Conservation (phyloP, 257 asterid genomes). For the Nicotiana benthamiana region DNA sequence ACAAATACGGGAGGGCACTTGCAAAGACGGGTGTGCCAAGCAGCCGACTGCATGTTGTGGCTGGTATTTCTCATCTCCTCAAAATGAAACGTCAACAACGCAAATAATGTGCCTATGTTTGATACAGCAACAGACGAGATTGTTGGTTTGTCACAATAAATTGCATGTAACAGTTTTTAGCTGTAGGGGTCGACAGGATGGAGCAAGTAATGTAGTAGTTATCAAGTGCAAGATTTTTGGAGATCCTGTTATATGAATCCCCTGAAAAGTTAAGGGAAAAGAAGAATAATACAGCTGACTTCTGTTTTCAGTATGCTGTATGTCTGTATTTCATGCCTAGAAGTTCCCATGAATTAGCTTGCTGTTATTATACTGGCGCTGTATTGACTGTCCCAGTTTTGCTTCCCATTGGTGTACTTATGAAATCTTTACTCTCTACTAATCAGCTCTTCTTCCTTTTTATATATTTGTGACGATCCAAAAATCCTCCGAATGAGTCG, state of each 20-base stretch:
- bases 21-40: conserved; percentile 76
- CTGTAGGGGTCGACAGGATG: neutral
- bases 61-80: conserved; percentile 80
- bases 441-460: too few relatives aligned
- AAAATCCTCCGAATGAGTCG: too few relatives aligned
- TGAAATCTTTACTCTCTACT: too few relatives aligned
- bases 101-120: neutral
- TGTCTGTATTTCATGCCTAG: neutral
- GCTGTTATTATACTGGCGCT: too few relatives aligned
- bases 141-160: neutral
- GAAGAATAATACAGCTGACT: neutral
- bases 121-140: neutral
- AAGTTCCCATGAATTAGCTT: neutral
- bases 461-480: too few relatives aligned
- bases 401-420: too few relatives aligned
- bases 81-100: conserved; percentile 38
- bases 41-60: conserved; percentile 66
- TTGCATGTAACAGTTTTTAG: neutral
- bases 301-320: too few relatives aligned
- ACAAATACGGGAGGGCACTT: conserved; percentile 60
- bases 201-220: neutral
- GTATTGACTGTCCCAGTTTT: too few relatives aligned
- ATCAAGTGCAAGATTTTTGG: neutral
- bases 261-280: neutral
- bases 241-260: neutral